These are phyloP conservation scores for Argentina anserina DNA, from an alignment of 306 rosid species.

Conservation along the genomic window DNA sequence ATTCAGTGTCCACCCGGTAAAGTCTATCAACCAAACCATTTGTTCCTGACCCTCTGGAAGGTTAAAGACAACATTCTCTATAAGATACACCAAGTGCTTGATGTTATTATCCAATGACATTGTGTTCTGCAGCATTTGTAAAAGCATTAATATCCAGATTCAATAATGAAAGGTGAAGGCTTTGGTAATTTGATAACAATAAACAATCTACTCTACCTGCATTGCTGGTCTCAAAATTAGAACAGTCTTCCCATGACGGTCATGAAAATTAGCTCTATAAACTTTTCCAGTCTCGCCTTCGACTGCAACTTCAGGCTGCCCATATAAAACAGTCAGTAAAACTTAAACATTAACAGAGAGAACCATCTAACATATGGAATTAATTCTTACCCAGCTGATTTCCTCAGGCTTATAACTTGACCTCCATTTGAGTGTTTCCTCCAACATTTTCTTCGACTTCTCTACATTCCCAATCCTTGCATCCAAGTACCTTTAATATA, in stretches of 20 bases:
- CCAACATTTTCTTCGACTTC: conserved; percentile 70
- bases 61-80: conserved; percentile 67
- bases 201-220: conserved; percentile 34
- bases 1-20: conserved; percentile 42
- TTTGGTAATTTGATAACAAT: too few species aligned
- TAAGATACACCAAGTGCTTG: conserved; percentile 67
- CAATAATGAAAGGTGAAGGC: too few species aligned
- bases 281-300: conserved; percentile 65
- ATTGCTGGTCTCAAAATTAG: conserved; percentile 45
- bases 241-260: conserved; percentile 54
- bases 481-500: conserved; percentile 44
- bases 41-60: conserved; percentile 73
- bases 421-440: conserved; percentile 77
- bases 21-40: conserved; percentile 61
- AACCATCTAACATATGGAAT: background rate
- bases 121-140: conserved; percentile 50
- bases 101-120: conserved; percentile 61
- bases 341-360: background rate
- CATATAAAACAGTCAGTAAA: conserved; percentile 5
- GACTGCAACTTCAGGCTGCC: conserved; percentile 40
- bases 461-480: conserved; percentile 44
- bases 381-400: conserved; percentile 36
- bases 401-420: conserved; percentile 59
- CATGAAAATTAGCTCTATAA: conserved; percentile 71
- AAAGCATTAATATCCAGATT: conserved; percentile 26